A percentile compares a stretch with the other conserved stretches of the same genome.
phyloP scores from a whole-genome alignment of 1,139 yeast species.

The Geotrichum carabidarum region DNA sequence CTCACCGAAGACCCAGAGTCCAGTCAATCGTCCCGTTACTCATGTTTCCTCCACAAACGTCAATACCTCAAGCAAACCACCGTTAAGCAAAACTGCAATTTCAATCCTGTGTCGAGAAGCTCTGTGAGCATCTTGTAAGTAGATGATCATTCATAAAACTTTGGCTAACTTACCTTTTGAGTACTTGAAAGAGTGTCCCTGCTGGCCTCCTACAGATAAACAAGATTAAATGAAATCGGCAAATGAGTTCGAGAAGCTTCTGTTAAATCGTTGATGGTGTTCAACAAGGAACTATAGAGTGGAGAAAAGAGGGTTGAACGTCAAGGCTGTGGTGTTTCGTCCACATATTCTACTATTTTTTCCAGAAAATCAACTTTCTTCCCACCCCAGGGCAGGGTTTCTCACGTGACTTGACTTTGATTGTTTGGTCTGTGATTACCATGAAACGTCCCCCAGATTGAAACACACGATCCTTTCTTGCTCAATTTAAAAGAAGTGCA shows the following conservation, averaged over 20 bases:
- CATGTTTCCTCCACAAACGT: background rate
- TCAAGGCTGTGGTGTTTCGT: slow-evolving; percentile 1
- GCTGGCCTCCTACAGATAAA: too few relatives aligned
- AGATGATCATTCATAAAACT: too few relatives aligned
- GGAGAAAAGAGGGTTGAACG: background rate
- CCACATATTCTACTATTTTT: background rate
- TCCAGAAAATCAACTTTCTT: too few relatives aligned
- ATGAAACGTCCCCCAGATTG: background rate
- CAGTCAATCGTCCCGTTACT: slow-evolving; percentile 18
- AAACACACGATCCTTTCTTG: too few relatives aligned
- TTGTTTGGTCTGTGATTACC: background rate
- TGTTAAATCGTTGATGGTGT: too few relatives aligned
- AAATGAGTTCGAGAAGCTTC: too few relatives aligned
- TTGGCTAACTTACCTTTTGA: too few relatives aligned
- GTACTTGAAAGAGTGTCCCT: too few relatives aligned
- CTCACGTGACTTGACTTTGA: background rate
- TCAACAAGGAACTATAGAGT: background rate
- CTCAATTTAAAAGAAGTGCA: too few relatives aligned
- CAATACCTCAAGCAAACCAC: background rate
- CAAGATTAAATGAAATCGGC: too few relatives aligned
- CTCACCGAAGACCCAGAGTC: slow-evolving; percentile 12
- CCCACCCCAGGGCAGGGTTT: background rate
- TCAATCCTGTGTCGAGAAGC: background rate
- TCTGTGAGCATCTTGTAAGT: too few relatives aligned
- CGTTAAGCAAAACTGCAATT: background rate